A percentile compares a stretch with the other conserved stretches of the same genome.
Conservation (phyloP, 495 filamentous ascomycete genomes). For the Corynascus novoguineensis region DNA sequence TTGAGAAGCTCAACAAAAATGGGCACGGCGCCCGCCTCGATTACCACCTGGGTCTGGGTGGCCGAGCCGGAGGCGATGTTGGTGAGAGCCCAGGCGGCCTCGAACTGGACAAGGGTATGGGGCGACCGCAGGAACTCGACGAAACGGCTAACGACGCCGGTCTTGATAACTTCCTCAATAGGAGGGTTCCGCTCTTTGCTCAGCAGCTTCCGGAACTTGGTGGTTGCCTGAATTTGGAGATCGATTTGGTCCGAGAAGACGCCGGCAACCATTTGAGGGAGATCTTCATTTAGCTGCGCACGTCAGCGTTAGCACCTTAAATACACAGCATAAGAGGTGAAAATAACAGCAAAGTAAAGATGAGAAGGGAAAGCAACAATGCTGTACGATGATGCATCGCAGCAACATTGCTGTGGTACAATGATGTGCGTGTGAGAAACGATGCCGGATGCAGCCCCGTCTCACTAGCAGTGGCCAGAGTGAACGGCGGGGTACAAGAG, state of each 20-base stretch:
- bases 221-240: slow-evolving; percentile 95
- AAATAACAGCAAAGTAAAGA: too few relatives aligned
- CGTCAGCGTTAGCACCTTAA: slow-evolving; percentile 29
- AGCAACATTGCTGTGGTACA: slow-evolving; percentile 2
- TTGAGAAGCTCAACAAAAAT: slow-evolving; percentile 95
- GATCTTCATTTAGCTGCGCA: slow-evolving; percentile 86
- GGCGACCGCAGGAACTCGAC: slow-evolving; percentile 98
- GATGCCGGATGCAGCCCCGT: slow-evolving; percentile 16
- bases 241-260: slow-evolving; percentile 99
- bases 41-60: slow-evolving; percentile 96
- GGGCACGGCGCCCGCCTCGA: slow-evolving; percentile 95
- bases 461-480: slow-evolving; percentile 14
- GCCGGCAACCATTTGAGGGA: slow-evolving; percentile 94
- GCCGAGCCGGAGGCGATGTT: slow-evolving; percentile 99
- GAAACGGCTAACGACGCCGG: slow-evolving; percentile 93
- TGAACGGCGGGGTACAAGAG: slow-evolving; percentile 28
- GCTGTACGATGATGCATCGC: not conserved
- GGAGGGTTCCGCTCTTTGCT: slow-evolving; percentile 99
- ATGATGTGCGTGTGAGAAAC: not conserved
- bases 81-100: slow-evolving; percentile 98
- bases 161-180: slow-evolving; percentile 98
- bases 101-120: slow-evolving; percentile 97
- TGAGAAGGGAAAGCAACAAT: not conserved
- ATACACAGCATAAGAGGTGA: not conserved
- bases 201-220: slow-evolving; percentile 95